Evolutionary conservation across 2,329 filamentous ascomycete genomes (phyloP).

Genomic region (Aspergillus thermomutatus): DNA sequence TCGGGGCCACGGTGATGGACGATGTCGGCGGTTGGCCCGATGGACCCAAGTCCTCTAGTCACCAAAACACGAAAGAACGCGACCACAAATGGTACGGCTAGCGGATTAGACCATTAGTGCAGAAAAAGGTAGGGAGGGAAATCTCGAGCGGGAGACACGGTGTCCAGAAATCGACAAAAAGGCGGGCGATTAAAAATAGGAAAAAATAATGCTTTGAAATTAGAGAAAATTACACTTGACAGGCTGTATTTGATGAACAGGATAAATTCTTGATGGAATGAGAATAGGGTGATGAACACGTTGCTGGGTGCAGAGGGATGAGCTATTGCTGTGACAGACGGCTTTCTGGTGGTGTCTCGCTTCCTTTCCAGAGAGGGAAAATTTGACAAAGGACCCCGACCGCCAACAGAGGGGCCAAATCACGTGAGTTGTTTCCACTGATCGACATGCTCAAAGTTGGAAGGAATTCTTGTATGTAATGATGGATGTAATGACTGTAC

Average conservation of each 20-base stretch:
- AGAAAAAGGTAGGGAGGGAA: constrained; percentile 15
- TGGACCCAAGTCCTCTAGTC: constrained; percentile 4
- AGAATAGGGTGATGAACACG: background rate
- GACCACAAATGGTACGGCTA: constrained; percentile 12
- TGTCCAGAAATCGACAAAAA: background rate
- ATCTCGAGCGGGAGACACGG: background rate
- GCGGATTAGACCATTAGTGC: constrained; percentile 20
- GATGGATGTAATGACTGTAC: background rate
- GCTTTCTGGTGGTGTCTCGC: background rate
- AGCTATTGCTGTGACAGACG: background rate
- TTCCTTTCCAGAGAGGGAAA: background rate
- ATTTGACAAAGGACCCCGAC: background rate
- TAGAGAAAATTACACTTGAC: background rate
- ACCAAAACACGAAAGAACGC: constrained; percentile 1
- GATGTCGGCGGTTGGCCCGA: constrained; percentile 9
- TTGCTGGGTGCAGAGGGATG: background rate
- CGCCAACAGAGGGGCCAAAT: background rate
- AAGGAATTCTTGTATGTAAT: background rate
- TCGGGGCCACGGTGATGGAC: constrained; percentile 36
- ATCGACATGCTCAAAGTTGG: background rate
- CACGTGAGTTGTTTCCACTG: background rate
- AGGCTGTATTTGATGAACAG: background rate
- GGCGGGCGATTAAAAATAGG: background rate
- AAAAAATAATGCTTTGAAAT: background rate
- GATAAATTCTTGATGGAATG: constrained; percentile 1